Evolutionary conservation across 1,284 basidiomycete genomes (phyloP).

Genomic region (Coniferiporia weirii): DNA sequence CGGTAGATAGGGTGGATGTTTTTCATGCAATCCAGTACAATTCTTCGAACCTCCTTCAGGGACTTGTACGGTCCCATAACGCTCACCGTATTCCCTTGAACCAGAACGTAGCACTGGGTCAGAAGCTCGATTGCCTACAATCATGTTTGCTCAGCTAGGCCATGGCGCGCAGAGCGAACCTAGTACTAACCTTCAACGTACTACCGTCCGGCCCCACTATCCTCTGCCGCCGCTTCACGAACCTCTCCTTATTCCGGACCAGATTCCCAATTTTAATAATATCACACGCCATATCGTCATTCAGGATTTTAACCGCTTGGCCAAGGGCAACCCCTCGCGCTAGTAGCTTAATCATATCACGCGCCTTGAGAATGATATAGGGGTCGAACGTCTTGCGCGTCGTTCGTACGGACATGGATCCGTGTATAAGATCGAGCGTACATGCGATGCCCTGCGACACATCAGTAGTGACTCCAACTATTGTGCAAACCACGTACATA

Average conservation of each 20-base stretch:
- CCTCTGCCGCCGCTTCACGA: conserved; percentile 92
- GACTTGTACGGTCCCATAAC: conserved; percentile 97
- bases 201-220: conserved; percentile 97
- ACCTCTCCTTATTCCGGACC: conserved; percentile 94
- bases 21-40: conserved; percentile 98
- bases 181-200: conserved; percentile 78
- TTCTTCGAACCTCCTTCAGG: conserved; percentile 92
- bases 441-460: conserved; percentile 74
- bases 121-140: conserved; percentile 93
- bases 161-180: background rate
- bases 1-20: conserved; percentile 99
- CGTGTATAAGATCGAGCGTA: conserved; percentile 92
- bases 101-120: conserved; percentile 95
- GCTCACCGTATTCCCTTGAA: conserved; percentile 97
- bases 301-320: conserved; percentile 87
- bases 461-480: background rate
- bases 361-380: conserved; percentile 92
- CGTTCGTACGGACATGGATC: conserved; percentile 95
- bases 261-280: conserved; percentile 97
- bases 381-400: conserved; percentile 97
- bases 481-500: conserved; percentile 47
- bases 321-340: conserved; percentile 83
- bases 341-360: conserved; percentile 94
- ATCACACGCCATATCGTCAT: conserved; percentile 90
- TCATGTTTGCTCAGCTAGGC: conserved; percentile 1